Evolutionary conservation across 768 basidiomycete genomes (phyloP), one percentile per base, ranked within the genome.

Genomic region (Megacollybia marginata): DNA sequence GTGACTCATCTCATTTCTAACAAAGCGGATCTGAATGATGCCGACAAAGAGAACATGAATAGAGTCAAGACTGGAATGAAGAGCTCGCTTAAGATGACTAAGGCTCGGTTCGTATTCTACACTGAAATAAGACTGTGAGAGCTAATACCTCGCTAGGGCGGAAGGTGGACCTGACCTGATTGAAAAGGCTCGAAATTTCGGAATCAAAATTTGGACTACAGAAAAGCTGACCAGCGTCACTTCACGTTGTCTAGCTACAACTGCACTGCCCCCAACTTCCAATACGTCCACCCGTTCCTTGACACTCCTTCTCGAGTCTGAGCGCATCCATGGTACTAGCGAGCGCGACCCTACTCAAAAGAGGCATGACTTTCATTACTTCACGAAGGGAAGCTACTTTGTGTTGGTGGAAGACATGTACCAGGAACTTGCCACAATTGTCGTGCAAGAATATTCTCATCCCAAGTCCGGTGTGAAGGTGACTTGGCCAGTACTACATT

Each of bases 341-440:
- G 96, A 99, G 69, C 88, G 95, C 43, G 96, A 99, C 67, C 85
- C 91, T 1, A 83, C 79, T 16, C 88, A 93, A 54, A 89, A 80
- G 54, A 82, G 93, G 46, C 84, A 87, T 54, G 92, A 94, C 64
- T 91, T 82, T 60, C 80, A 77, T 50, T 99, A 98, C 64, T 98
- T 98, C 65, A 67, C 78, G 15, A 79, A 82, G 38, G 74, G 75
- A 38, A 80, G 76, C 47, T 83, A 78, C 60, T 97, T 92, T 62
- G 75, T 97, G 42, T 76, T 98, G 42, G 79, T 97, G n/a, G 94
- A 98, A 63, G 95, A 98, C 59, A 76, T 92, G 50, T 79, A 76
- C 4, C 81, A 85, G 48, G 85, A 92, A 56, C 72, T 93, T 36
- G 85, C 92, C 12, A 90, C 96, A 2, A 78, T 98, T 54, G 82